A percentile compares a stretch with the other conserved stretches of the same genome.
These are phyloP conservation scores for Sherardia arvensis DNA, from an alignment of 257 asterid genomes.

Conservation along the genomic window DNA sequence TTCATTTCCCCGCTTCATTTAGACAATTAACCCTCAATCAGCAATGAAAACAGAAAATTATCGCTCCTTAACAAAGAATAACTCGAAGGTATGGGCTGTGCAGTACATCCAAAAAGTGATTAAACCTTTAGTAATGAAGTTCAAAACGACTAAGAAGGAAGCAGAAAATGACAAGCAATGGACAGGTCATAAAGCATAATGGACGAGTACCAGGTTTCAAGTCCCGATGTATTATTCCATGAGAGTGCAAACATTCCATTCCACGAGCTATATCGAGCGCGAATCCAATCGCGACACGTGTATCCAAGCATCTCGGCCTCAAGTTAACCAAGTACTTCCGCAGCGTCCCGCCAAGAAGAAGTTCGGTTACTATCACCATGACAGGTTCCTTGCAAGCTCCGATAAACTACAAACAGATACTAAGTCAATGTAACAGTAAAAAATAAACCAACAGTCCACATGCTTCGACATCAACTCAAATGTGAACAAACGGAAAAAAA, in stretches of 20 bases:
- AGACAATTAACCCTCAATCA: too few species aligned
- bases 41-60: not conserved
- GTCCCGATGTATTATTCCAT: conserved; percentile 91
- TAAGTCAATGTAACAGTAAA: not conserved
- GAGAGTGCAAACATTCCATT: conserved; percentile 89
- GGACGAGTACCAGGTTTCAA: conserved; percentile 68
- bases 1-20: too few species aligned
- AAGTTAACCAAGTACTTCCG: conserved; percentile 57
- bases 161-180: not conserved
- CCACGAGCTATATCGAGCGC: conserved; percentile 93
- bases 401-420: conserved; percentile 45
- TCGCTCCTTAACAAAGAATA: not conserved
- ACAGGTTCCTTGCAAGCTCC: conserved; percentile 97
- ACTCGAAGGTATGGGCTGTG: not conserved
- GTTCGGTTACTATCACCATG: conserved; percentile 84
- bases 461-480: not conserved
- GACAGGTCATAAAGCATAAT: not conserved
- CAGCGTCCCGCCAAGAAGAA: conserved; percentile 76
- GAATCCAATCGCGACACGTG: conserved; percentile 56
- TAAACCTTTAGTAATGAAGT: not conserved
- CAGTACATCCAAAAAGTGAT: not conserved
- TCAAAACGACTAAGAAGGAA: not conserved
- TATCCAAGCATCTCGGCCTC: conserved; percentile 72
- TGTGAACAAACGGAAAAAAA: not conserved
- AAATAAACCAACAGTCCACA: not conserved